Percentiles rank a stretch among this genome's conserved stretches.
Evolutionary conservation across 345 rosid species (phyloP).

Genomic region (Combretum micranthum): DNA sequence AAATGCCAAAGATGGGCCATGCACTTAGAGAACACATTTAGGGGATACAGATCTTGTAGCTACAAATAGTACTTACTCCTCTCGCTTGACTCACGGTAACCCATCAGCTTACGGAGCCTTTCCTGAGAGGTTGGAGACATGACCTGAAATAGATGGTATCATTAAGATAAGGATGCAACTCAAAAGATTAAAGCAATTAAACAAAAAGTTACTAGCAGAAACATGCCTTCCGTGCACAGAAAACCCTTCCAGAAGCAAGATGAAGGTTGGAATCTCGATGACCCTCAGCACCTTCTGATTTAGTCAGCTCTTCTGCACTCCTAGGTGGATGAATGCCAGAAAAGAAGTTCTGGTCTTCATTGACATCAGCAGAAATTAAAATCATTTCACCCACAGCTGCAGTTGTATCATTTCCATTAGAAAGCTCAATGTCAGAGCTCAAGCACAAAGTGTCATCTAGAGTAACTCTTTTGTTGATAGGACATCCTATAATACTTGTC

Average conservation of each 20-base stretch:
- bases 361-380: constrained; percentile 11
- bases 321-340: constrained; percentile 10
- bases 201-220: background rate
- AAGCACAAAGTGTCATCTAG: no score
- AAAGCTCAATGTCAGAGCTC: background rate
- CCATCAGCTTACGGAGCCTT: constrained; percentile 59
- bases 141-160: constrained; percentile 37
- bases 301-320: constrained; percentile 12
- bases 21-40: no score
- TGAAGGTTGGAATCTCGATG: constrained; percentile 21
- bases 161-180: constrained; percentile 6
- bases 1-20: no score
- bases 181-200: background rate
- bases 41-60: background rate
- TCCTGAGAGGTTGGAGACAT: constrained; percentile 79
- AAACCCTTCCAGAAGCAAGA: constrained; percentile 45
- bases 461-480: no score
- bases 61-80: constrained; percentile 36
- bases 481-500: no score
- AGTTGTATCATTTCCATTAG: background rate
- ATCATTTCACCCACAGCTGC: constrained; percentile 18
- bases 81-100: constrained; percentile 28
- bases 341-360: constrained; percentile 17
- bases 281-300: constrained; percentile 13
- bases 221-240: constrained; percentile 63